These are phyloP conservation scores for Colletotrichum musicola DNA, from an alignment of 2,329 filamentous ascomycete genomes.

Conservation along the genomic window DNA sequence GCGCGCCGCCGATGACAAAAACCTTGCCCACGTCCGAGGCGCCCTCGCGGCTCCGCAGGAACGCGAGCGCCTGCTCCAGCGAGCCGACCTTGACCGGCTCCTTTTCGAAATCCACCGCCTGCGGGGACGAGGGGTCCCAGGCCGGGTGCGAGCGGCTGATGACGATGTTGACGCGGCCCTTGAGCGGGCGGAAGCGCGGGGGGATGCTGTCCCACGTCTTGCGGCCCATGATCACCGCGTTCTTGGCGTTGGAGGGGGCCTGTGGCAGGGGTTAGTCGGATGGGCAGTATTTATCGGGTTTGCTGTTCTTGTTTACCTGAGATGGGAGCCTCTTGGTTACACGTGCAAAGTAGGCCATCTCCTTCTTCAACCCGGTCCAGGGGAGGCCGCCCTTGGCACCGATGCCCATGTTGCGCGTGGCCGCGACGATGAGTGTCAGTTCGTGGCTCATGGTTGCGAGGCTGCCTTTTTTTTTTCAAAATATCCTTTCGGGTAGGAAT, in stretches of 20 bases:
- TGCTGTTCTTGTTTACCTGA: slow-evolving; percentile 46
- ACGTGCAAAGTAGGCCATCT: slow-evolving; percentile 96
- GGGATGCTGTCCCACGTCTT: slow-evolving; percentile 98
- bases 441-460: slow-evolving; percentile 53
- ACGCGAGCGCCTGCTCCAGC: slow-evolving; percentile 68
- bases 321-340: slow-evolving; percentile 78
- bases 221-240: slow-evolving; percentile 95
- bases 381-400: slow-evolving; percentile 83
- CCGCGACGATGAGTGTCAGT: slow-evolving; percentile 93
- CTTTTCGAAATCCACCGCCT: slow-evolving; percentile 44
- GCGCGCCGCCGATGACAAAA: slow-evolving; percentile 91
- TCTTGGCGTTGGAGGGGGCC: slow-evolving; percentile 57
- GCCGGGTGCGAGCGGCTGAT: slow-evolving; percentile 69
- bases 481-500: not conserved
- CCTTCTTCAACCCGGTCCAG: slow-evolving; percentile 88
- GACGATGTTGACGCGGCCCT: slow-evolving; percentile 84
- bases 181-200: slow-evolving; percentile 80
- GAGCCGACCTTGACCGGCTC: slow-evolving; percentile 71
- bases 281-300: too few species aligned
- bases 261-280: slow-evolving; percentile 32
- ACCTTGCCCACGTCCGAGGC: slow-evolving; percentile 63
- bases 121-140: slow-evolving; percentile 24
- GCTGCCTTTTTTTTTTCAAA: not conserved
- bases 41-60: slow-evolving; percentile 51
- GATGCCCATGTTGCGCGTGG: slow-evolving; percentile 91